phyloP scores from a whole-genome alignment of 2,329 filamentous ascomycete species.

The Mycosphaerella sp. region DNA sequence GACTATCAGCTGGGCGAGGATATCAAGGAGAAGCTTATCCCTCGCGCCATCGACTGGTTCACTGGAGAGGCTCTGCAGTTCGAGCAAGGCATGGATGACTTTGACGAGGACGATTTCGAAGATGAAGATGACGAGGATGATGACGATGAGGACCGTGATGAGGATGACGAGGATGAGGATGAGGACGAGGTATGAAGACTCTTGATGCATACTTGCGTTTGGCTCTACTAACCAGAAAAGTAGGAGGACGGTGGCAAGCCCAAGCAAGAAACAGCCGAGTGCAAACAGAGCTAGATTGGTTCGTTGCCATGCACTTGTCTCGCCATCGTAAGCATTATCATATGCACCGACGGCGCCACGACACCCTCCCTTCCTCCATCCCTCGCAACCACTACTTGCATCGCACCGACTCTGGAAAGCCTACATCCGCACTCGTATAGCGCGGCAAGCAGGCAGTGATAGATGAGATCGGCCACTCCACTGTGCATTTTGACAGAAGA shows the following conservation, averaged over 20 bases:
- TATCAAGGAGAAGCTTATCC: conserved; percentile 99
- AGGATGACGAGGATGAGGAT: conserved; percentile 62
- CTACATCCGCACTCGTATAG: not conserved
- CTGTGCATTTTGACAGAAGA: not conserved
- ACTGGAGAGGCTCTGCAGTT: conserved; percentile 96
- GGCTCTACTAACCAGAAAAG: conserved; percentile 18
- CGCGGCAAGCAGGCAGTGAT: not conserved
- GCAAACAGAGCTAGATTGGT: conserved; percentile 74
- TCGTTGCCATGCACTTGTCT: not conserved
- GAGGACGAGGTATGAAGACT: conserved; percentile 44
- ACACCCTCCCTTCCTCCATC: not conserved
- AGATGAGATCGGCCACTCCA: not conserved
- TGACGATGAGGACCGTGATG: conserved; percentile 74
- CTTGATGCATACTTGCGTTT: not conserved
- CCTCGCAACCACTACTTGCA: not conserved
- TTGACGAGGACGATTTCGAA: conserved; percentile 75
- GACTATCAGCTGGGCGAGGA: conserved; percentile 99
- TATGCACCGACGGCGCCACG: not conserved
- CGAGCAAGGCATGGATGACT: conserved; percentile 83
- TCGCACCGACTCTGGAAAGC: not conserved
- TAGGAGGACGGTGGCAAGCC: conserved; percentile 80
- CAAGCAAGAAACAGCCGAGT: conserved; percentile 90
- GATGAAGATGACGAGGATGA: conserved; percentile 94
- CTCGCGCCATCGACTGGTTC: conserved; percentile 98
- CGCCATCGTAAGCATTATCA: not conserved